Conservation (phyloP, 768 basidiomycete species). For the Baorangia bicolor region DNA sequence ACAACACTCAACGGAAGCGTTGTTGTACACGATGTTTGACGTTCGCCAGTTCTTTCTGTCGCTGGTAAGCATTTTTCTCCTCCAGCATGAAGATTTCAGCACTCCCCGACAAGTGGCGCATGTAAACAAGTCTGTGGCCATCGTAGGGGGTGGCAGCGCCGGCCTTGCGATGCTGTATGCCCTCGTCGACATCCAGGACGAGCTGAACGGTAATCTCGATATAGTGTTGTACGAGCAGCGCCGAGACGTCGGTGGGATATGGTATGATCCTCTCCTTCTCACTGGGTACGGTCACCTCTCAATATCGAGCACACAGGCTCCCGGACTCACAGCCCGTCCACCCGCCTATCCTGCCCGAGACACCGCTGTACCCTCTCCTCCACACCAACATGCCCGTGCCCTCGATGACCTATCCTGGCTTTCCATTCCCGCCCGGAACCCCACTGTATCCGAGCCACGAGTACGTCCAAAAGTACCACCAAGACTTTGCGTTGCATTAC, state of each 20-base stretch:
- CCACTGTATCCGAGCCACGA: slow-evolving; percentile 51
- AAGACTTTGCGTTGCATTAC: slow-evolving; percentile 38
- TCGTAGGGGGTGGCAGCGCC: slow-evolving; percentile 58
- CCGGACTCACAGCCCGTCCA: slow-evolving; percentile 30
- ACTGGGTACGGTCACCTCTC: not conserved
- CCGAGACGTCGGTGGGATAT: slow-evolving; percentile 54
- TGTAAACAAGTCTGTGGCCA: slow-evolving; percentile 46
- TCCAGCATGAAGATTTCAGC: slow-evolving; percentile 2
- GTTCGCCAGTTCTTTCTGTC: slow-evolving; percentile 7
- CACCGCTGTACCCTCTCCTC: slow-evolving; percentile 53
- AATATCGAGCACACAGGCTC: slow-evolving; percentile 25
- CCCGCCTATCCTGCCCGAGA: slow-evolving; percentile 52
- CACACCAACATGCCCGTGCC: slow-evolving; percentile 57
- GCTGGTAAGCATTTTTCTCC: slow-evolving; percentile 5
- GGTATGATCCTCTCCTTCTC: slow-evolving; percentile 33
- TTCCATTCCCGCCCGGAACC: slow-evolving; percentile 50
- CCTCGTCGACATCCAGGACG: slow-evolving; percentile 45
- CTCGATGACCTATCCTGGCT: slow-evolving; percentile 56
- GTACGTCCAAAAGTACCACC: slow-evolving; percentile 47
- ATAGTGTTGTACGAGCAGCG: slow-evolving; percentile 56
- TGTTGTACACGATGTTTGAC: slow-evolving; percentile 11
- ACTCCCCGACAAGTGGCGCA: not conserved
- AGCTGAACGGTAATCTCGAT: slow-evolving; percentile 40
- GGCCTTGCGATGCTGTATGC: slow-evolving; percentile 54
- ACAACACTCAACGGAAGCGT: too few relatives aligned